A percentile compares a stretch with the other conserved stretches of the same genome.
Conservation (phyloP, 2,329 filamentous ascomycete species). For the Rasamsonia emersonii region DNA sequence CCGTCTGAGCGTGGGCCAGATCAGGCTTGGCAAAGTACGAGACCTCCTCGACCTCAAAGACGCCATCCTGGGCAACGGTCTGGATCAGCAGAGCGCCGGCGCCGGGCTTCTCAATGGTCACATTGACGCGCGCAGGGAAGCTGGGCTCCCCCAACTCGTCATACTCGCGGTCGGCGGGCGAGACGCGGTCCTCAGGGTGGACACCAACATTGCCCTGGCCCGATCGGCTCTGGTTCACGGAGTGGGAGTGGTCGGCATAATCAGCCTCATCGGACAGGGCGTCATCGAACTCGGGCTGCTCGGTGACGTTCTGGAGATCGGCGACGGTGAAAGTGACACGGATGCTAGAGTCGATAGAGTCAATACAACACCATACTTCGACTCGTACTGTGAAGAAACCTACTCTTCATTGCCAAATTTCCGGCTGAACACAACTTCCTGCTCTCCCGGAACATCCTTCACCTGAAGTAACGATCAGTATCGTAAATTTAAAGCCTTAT, state of each 20-base stretch:
- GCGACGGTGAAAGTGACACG: conserved; percentile 76
- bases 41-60: conserved; percentile 81
- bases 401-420: conserved; percentile 83
- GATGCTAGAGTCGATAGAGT: conserved; percentile 45
- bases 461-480: conserved; percentile 29
- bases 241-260: conserved; percentile 45
- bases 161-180: conserved; percentile 49
- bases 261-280: conserved; percentile 50
- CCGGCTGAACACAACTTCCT: conserved; percentile 78
- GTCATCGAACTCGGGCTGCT: conserved; percentile 49
- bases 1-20: conserved; percentile 64
- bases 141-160: conserved; percentile 51
- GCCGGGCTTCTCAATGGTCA: conserved; percentile 79
- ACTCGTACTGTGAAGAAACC: conserved; percentile 24
- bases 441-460: conserved; percentile 70
- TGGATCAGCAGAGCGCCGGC: conserved; percentile 83
- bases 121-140: conserved; percentile 74
- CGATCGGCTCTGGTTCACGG: conserved; percentile 47
- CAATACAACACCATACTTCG: conserved; percentile 3
- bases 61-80: conserved; percentile 74
- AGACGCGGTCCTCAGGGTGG: conserved; percentile 45
- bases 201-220: conserved; percentile 43
- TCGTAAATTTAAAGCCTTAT: not conserved
- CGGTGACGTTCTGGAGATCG: conserved; percentile 63
- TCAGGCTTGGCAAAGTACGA: conserved; percentile 75